Percentiles rank a stretch among this genome's conserved stretches.
phyloP scores from a whole-genome alignment of 257 asterid genomes.

The Capsicum pubescens region DNA sequence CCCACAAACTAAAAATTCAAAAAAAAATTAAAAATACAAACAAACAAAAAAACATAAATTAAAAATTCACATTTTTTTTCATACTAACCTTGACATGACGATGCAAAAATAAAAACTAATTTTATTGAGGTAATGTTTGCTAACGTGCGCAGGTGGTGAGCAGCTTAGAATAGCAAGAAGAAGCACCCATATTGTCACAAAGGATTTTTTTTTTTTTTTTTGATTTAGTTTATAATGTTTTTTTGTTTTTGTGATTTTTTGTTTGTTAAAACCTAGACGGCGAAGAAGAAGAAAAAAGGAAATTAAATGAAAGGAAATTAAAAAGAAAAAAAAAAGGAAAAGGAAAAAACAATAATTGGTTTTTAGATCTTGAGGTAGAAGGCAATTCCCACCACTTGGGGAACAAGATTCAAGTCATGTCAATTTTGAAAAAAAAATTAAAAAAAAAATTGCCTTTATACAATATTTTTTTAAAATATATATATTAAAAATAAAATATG shows the following conservation, averaged over 20 bases:
- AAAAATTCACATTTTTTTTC: neutral
- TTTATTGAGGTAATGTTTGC: neutral
- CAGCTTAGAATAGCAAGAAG: neutral
- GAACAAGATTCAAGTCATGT: neutral
- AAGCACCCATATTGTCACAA: conserved; percentile 18
- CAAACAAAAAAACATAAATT: too few relatives aligned
- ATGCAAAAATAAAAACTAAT: neutral
- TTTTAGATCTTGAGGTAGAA: neutral
- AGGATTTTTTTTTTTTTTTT: neutral
- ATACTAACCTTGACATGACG: conserved; percentile 25
- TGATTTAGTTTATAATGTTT: neutral
- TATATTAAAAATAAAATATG: too few relatives aligned
- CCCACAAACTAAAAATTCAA: neutral
- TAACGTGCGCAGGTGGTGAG: conserved; percentile 14
- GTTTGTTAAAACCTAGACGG: conserved; percentile 24
- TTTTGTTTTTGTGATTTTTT: neutral
- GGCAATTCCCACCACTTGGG: neutral
- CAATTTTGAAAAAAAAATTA: neutral
- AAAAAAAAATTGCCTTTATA: neutral
- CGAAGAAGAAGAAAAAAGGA: neutral
- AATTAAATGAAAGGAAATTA: neutral
- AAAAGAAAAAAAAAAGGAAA: neutral
- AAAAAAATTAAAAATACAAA: neutral
- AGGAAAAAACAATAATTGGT: too few relatives aligned
- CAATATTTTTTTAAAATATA: too few relatives aligned